phyloP scores from a whole-genome alignment of 176 grass and related monocot genomes.

The Cocos nucifera region DNA sequence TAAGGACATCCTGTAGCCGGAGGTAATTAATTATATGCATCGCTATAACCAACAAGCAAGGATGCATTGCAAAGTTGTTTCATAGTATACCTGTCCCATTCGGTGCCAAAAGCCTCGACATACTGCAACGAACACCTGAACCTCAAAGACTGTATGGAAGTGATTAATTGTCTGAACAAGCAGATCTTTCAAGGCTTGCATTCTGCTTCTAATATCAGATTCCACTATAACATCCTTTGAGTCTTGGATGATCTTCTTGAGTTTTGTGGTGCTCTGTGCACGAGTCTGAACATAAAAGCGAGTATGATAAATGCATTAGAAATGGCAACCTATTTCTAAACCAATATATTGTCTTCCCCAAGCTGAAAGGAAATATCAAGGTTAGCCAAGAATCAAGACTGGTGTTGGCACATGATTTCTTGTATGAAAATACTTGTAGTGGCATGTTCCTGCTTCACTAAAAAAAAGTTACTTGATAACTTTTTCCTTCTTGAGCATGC shows the following conservation, averaged over 20 bases:
- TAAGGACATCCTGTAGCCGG: constrained; percentile 66
- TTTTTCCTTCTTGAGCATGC: no score
- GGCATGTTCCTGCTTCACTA: no score
- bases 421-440: no score
- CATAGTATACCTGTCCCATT: constrained; percentile 63
- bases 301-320: no score
- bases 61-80: no score
- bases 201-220: constrained; percentile 82
- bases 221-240: constrained; percentile 83
- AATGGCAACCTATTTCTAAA: no score
- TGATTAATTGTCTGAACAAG: constrained; percentile 72
- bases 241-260: constrained; percentile 94
- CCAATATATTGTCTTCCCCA: no score
- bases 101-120: constrained; percentile 92
- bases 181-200: constrained; percentile 76
- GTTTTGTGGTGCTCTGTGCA: constrained; percentile 71
- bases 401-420: no score
- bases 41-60: no score
- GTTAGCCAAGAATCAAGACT: no score
- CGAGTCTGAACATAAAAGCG: constrained; percentile 43
- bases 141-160: constrained; percentile 65
- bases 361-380: no score
- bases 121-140: constrained; percentile 71
- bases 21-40: not conserved
- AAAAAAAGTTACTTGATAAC: no score